Percentiles rank a stretch among this genome's conserved stretches.
Evolutionary conservation across 176 grass and related monocot species (phyloP).

Genomic region (Bolboschoenus planiculmis): DNA sequence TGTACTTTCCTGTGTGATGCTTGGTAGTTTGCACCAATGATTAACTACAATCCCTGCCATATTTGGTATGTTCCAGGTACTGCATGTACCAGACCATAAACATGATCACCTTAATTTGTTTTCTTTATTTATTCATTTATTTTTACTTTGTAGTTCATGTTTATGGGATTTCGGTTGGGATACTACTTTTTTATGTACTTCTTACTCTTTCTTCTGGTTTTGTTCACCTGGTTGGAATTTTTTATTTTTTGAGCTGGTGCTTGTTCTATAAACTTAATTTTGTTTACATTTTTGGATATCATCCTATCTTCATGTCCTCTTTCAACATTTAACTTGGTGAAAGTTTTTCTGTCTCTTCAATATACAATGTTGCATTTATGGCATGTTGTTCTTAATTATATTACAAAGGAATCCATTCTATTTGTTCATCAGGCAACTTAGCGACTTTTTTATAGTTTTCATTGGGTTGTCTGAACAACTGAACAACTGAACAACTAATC

Average conservation of each 20-base stretch:
- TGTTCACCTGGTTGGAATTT: neutral
- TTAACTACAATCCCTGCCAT: neutral
- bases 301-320: neutral
- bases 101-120: neutral
- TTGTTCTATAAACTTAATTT: neutral
- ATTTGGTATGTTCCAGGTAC: neutral
- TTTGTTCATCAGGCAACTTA: neutral
- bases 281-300: neutral
- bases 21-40: neutral
- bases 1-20: neutral
- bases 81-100: neutral
- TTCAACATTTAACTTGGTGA: neutral
- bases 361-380: neutral
- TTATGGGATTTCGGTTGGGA: neutral
- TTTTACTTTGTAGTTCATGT: neutral
- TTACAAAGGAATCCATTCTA: neutral
- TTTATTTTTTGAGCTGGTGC: neutral
- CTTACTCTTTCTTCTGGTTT: conserved; percentile 2
- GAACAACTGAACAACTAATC: neutral
- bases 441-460: neutral
- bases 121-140: conserved; percentile 4
- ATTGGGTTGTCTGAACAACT: neutral
- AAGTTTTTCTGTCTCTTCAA: neutral
- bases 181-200: neutral
- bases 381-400: neutral